Base-by-base conservation (phyloP, 306 rosid genomes). In the Hylodesmum podocarpum region DNA sequence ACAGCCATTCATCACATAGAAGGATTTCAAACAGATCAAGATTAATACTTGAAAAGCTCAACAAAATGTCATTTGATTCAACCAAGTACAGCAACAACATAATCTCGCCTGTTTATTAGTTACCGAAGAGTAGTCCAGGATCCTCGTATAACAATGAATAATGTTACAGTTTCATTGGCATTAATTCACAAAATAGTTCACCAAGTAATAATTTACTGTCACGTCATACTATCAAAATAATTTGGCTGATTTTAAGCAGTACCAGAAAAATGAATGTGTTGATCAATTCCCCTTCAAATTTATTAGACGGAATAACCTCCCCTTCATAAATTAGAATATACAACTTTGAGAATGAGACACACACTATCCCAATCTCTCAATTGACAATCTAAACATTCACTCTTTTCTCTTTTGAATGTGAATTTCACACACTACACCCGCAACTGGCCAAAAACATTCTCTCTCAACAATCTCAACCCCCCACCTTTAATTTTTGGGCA, bases 1-100 rank as follows among this genome's bases (percentile, higher is more conserved):
- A 18, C 37, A 14, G 25, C 4, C 59, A 72, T 39, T 27, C 72
- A 71, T 57, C 54, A 49, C 12, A 64, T 14, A 43, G 37, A 72
- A 50, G 75, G 41, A 36, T 36, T 24, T 24, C 41, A 43, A 44
- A 68, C 4, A 39, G 65, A 49, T 53, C 19, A 8, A 16, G 16
- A 10, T 44, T 9, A 18, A 36, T 53, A 55, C 36, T 63, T 43
- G 69, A 64, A 22, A 77, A 57, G 29, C 70, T 51, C 70, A 74
- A 33, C 55, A 78, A 73, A 33, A 59, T 37, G 53, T 73, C 64
- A 29, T 24, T 57, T 67, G 72, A 74, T 22, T n/a, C 9, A 21
- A 12, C 72, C 53, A 31, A 39, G 68, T 12, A 57, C 8, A 40
- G 65, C 58, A 39, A 39, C 41, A 14, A 22, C 4, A 68, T 18